A percentile compares a stretch with the other conserved stretches of the same genome.
phyloP scores from a whole-genome alignment of 2,329 filamentous ascomycete species.

The Trichoderma simmonsii region DNA sequence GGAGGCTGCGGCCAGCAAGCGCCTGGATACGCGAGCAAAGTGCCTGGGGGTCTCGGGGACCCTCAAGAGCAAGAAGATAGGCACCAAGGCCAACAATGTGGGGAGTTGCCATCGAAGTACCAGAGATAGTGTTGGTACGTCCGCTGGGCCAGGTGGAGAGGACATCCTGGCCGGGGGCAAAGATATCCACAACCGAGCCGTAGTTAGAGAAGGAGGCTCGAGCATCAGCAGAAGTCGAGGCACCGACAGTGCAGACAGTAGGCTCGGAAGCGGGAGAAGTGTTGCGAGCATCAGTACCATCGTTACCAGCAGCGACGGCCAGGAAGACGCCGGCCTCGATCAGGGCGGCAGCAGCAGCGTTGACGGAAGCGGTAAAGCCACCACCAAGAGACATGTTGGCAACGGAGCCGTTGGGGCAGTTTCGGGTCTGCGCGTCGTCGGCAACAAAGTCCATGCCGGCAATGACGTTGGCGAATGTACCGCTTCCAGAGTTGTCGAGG shows the following conservation, averaged over 20 bases:
- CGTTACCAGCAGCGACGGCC: conserved; percentile 56
- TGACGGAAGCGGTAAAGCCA: conserved; percentile 43
- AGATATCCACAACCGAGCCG: conserved; percentile 48
- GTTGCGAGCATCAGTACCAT: conserved; percentile 40
- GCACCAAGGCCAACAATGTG: conserved; percentile 43
- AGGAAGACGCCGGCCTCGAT: conserved; percentile 49
- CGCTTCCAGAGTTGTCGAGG: conserved; percentile 35
- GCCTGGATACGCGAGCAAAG: conserved; percentile 30
- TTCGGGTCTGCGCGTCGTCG: conserved; percentile 34
- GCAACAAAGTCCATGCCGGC: conserved; percentile 46
- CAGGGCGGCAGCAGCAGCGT: conserved; percentile 47
- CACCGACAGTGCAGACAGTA: conserved; percentile 52
- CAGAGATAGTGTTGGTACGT: conserved; percentile 38
- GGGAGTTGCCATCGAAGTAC: conserved; percentile 45
- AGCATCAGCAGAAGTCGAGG: conserved; percentile 39
- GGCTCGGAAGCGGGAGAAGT: conserved; percentile 48
- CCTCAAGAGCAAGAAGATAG: conserved; percentile 44
- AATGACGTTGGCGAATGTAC: conserved; percentile 40
- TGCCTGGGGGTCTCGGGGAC: conserved; percentile 21
- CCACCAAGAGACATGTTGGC: conserved; percentile 59
- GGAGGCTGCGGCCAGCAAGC: conserved; percentile 36
- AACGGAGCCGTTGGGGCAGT: conserved; percentile 45
- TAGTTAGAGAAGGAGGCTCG: conserved; percentile 52
- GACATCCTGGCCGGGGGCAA: conserved; percentile 48
- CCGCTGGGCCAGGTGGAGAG: conserved; percentile 47